A percentile compares a stretch with the other conserved stretches of the same genome.
Conservation (phyloP, 2,329 filamentous ascomycete species). For the Plectosphaerella cucumerina region DNA sequence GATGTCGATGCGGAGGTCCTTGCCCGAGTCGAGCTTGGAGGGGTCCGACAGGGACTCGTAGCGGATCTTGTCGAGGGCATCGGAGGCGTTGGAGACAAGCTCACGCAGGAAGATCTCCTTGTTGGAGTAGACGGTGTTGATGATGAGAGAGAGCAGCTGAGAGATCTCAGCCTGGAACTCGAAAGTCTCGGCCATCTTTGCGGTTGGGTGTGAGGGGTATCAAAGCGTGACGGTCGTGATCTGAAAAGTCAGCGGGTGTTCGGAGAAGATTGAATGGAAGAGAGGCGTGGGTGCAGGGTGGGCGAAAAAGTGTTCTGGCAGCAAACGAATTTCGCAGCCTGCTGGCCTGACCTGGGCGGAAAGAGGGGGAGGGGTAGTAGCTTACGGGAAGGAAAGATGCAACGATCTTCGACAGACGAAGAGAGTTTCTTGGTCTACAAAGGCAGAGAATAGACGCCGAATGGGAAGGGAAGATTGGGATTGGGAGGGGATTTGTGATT, state of each 20-base stretch:
- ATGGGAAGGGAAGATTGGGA: constrained; percentile 15
- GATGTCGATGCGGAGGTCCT: constrained; percentile 98
- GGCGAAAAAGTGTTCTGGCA: too few species aligned
- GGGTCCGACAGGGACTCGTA: constrained; percentile 98
- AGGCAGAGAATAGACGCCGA: constrained; percentile 1
- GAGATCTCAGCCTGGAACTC: constrained; percentile 99
- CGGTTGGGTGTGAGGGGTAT: constrained; percentile 9
- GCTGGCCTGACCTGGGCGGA: background rate
- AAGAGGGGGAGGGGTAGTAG: background rate
- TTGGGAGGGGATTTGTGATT: constrained; percentile 16
- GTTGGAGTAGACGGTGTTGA: constrained; percentile 99
- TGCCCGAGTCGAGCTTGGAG: constrained; percentile 93
- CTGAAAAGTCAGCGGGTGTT: background rate
- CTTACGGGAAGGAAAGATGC: constrained; percentile 3
- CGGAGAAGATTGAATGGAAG: background rate
- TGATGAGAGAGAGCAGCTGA: constrained; percentile 99
- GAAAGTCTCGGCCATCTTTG: constrained; percentile 92
- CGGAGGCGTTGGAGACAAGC: constrained; percentile 95
- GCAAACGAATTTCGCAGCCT: too few species aligned
- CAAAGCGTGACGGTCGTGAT: constrained; percentile 5
- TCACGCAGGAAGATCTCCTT: constrained; percentile 99
- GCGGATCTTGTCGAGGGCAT: constrained; percentile 99
- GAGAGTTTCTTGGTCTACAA: constrained; percentile 1
- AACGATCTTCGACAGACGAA: background rate
- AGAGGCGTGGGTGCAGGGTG: background rate